phyloP scores from a whole-genome alignment of 306 rosid species.

The Crotalaria pallida region DNA sequence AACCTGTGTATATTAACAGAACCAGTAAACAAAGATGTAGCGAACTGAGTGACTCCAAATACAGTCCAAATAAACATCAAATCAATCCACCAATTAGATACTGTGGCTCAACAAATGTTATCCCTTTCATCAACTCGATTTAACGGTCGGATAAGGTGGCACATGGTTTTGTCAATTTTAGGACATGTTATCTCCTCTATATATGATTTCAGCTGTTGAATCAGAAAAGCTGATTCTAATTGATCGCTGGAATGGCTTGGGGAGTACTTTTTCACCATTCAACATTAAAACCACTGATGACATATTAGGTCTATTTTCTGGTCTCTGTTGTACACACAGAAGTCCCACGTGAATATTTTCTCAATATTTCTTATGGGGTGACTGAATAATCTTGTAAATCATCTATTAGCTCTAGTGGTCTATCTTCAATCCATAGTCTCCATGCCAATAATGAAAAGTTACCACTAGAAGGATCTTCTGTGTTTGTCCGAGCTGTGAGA shows the following conservation, averaged over 20 bases:
- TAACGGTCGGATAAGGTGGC: too few relatives aligned
- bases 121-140: too few relatives aligned
- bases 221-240: too few relatives aligned
- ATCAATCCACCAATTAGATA: too few relatives aligned
- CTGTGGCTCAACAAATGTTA: too few relatives aligned
- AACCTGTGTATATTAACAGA: background rate
- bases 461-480: too few relatives aligned
- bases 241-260: background rate
- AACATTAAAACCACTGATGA: background rate
- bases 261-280: background rate
- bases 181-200: too few relatives aligned
- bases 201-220: background rate
- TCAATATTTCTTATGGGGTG: background rate
- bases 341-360: too few relatives aligned
- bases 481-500: too few relatives aligned
- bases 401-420: background rate
- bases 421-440: constrained; percentile 4
- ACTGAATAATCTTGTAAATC: background rate
- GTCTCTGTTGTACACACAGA: too few relatives aligned
- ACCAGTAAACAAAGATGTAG: background rate
- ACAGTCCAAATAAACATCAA: background rate
- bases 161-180: too few relatives aligned
- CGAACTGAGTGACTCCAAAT: background rate
- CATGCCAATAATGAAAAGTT: background rate
- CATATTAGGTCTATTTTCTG: background rate